Conservation (phyloP, 768 basidiomycete species). For the Calocera cornea region DNA sequence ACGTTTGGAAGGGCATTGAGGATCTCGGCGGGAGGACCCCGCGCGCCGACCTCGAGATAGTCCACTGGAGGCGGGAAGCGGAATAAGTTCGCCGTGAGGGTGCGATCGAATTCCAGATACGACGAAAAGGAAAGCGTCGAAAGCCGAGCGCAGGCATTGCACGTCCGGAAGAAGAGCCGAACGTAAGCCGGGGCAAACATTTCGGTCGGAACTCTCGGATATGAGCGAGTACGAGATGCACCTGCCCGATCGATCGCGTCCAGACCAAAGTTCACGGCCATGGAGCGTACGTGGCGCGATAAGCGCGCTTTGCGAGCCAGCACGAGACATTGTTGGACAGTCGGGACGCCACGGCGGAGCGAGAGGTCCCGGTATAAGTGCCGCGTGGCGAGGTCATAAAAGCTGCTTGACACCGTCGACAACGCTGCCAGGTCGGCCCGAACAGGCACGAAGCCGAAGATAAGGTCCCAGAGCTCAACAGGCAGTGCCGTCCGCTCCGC, state of each 20-base stretch:
- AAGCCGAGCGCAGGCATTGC: background rate
- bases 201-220: background rate
- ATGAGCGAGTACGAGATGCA: background rate
- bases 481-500: background rate
- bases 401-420: background rate
- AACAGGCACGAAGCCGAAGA: background rate
- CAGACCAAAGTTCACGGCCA: background rate
- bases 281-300: background rate
- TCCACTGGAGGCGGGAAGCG: background rate
- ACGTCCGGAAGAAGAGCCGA: background rate
- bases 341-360: background rate
- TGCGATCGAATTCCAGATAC: background rate
- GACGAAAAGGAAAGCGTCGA: background rate
- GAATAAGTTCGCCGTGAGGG: background rate
- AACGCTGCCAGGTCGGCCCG: background rate
- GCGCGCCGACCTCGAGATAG: background rate
- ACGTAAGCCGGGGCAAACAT: background rate
- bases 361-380: conserved; percentile 2
- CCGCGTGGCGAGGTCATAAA: background rate
- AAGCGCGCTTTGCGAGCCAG: background rate
- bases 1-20: background rate
- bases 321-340: background rate
- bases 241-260: background rate
- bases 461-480: background rate
- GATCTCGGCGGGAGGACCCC: background rate